Evolutionary conservation across 106 monocot species (phyloP), one percentile per base, ranked within the genome.

Genomic region (Dioscorea dumetorum): DNA sequence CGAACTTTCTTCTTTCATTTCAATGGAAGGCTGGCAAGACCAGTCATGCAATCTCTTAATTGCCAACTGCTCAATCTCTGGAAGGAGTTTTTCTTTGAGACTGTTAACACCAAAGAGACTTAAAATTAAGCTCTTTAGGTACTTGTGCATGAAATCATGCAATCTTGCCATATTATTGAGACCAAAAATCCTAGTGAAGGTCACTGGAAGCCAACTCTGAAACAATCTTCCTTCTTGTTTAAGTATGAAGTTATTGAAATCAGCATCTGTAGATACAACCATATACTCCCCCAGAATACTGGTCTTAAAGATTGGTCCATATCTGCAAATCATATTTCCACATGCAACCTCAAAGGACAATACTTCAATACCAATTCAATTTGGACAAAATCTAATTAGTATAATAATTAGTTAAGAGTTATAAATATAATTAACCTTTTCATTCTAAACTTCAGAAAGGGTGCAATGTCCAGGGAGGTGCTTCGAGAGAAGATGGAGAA

Each of bases 61-160:
- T 31, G 11, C 61, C 2, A 14, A 13, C 19, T 22, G 13, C 22
- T 61, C 61, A 14, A 61, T 24, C 19, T 23, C 61, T 2, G 24
- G 28, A 10, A 61, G 61, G 14, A 61, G 22, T 14, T 22, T 61
- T 22, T 23, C 22, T 13, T 61, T 61, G 3, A 61, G 61, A 11
- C 28, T 61, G 6, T 61, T 24, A 7, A 22, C 21, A 24, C 61
- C 61, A 24, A 61, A 61, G 61, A 61, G 61, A 21, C 23, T 61
- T 3, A 61, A 24, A 24, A 61, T 11, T 11, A 61, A 31, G 28
- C 61, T 24, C 28, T 61, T 61, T 9, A 61, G 61, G 14, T 61
- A 61, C 61, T 61, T 61, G 61, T 61, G 23, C 61, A 61, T 61
- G 61, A 61, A 61, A 0, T 24, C 61, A 61, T 61, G 61, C 61